Base-by-base conservation (phyloP, 2,329 filamentous ascomycete genomes). In the Claviceps sorghi region DNA sequence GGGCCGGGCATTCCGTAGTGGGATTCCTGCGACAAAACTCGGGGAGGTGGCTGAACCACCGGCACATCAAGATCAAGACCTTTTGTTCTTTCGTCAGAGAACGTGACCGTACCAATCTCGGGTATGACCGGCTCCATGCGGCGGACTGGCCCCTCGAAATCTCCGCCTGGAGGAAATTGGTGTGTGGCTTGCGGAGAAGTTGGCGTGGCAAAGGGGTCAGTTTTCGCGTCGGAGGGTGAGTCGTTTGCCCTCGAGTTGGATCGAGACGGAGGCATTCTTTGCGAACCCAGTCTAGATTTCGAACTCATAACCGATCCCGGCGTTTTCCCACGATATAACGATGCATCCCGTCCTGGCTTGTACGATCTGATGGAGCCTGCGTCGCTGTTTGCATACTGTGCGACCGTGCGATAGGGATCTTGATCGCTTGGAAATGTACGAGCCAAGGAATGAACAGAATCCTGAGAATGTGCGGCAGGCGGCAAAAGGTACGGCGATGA, bases 401-500 rank as follows among this genome's bases (percentile, higher is more conserved):
- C 67, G 26, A 83, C 73, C 1, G 76, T 75, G 49, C 88, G 81
- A 69, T 96, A 97, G 38, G 89, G 91, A 66, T 96, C 91, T 60
- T 94, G 85, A 51, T 83, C 78, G 58, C 81, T 78, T 53, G 82
- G 77, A 46, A 91, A 77, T 2, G 83, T 84, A 51, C 85, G 82
- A 29, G 89, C 86, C 58, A 97, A 74, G 2, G 89, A 94, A 65
- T 90, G 83, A 56, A 97, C 74, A 5, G 91, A 96, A 59, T 95
- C 89, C 45, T 81, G 80, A 1, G 91, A 96, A 62, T 93, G 82
- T 21, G 91, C 64, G 52, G 80, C 82, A 1, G 87, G 86, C 4
- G 93, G 90, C n/a, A 97, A 76, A n/a, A 98, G 78, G 65, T 97
- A 98, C 2, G 93, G 93, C 60, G 83, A 93, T 36, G 79, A 80